These are phyloP conservation scores for Puccinia coronata DNA, from an alignment of 1,284 basidiomycete species.

Conservation along the genomic window DNA sequence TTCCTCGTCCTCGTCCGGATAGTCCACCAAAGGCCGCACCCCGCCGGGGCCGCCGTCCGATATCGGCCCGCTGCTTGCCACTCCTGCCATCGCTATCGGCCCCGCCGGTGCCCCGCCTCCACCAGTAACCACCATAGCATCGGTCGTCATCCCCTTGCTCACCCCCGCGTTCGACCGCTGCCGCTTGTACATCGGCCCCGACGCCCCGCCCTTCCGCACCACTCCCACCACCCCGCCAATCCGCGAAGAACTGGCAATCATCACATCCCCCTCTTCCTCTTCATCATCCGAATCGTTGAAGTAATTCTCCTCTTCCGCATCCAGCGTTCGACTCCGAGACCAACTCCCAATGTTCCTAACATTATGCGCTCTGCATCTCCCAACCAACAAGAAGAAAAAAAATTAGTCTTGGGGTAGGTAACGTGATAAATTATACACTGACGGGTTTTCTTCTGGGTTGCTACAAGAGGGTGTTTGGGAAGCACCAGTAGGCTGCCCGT, in stretches of 20 bases:
- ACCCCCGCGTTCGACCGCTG: neutral
- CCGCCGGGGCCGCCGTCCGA: neutral
- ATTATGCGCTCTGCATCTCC: slow-evolving; percentile 21
- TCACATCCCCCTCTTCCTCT: slow-evolving; percentile 14
- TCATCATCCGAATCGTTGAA: slow-evolving; percentile 49
- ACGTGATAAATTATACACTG: neutral
- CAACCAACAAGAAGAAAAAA: slow-evolving; percentile 23
- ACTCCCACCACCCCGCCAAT: neutral
- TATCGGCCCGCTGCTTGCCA: neutral
- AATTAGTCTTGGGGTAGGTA: neutral
- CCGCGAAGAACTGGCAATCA: slow-evolving; percentile 14
- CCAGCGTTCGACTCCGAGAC: slow-evolving; percentile 37
- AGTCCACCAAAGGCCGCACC: slow-evolving; percentile 29
- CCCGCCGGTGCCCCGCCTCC: neutral
- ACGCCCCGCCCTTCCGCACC: neutral
- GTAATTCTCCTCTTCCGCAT: slow-evolving; percentile 48
- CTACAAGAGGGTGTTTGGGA: neutral
- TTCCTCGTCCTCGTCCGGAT: slow-evolving; percentile 41
- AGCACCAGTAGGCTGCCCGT: neutral
- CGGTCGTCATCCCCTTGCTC: neutral
- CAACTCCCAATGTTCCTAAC: slow-evolving; percentile 49
- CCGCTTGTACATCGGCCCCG: neutral
- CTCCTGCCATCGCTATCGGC: neutral
- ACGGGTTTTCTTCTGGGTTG: slow-evolving; percentile 46
- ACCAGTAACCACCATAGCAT: no score